Evolutionary conservation across 2,329 filamentous ascomycete genomes (phyloP).

Genomic region (Aspergillus texensis): DNA sequence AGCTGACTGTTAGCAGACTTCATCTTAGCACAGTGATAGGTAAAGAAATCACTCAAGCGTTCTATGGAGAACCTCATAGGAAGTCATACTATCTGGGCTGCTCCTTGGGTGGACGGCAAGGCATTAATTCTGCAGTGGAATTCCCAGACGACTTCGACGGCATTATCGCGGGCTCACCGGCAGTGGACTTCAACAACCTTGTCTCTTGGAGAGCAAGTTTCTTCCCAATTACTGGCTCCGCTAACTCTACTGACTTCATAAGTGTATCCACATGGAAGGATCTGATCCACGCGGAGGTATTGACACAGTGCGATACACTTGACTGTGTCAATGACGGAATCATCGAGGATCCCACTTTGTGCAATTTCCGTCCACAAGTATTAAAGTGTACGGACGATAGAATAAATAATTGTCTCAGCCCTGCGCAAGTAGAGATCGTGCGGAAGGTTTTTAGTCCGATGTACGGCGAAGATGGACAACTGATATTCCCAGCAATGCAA

Average conservation of each 20-base stretch:
- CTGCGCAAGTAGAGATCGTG: slow-evolving; percentile 12
- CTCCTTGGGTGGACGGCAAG: slow-evolving; percentile 11
- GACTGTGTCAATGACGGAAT: slow-evolving; percentile 56
- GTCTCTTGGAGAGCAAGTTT: slow-evolving; percentile 43
- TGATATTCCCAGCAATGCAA: slow-evolving; percentile 21
- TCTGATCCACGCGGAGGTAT: slow-evolving; percentile 48
- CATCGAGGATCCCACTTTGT: slow-evolving; percentile 40
- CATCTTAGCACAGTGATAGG: slow-evolving; percentile 7
- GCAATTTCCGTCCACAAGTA: slow-evolving; percentile 9
- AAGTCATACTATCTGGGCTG: slow-evolving; percentile 16
- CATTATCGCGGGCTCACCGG: slow-evolving; percentile 47
- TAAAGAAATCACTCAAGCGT: slow-evolving; percentile 5
- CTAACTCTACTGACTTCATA: slow-evolving; percentile 25
- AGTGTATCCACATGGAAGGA: slow-evolving; percentile 41
- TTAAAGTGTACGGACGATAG: slow-evolving; percentile 16
- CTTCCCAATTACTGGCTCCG: slow-evolving; percentile 38
- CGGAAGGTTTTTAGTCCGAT: slow-evolving; percentile 13
- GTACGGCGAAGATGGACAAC: slow-evolving; percentile 18
- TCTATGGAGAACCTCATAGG: slow-evolving; percentile 7
- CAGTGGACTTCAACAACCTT: slow-evolving; percentile 46
- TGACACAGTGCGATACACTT: slow-evolving; percentile 54
- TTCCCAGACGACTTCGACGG: slow-evolving; percentile 36
- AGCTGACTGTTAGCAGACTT: background rate
- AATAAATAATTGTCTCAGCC: slow-evolving; percentile 23
- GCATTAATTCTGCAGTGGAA: slow-evolving; percentile 4